Evolutionary conservation across 805 yeast genomes (phyloP).

Genomic region (Isabelozyma gotoi): DNA sequence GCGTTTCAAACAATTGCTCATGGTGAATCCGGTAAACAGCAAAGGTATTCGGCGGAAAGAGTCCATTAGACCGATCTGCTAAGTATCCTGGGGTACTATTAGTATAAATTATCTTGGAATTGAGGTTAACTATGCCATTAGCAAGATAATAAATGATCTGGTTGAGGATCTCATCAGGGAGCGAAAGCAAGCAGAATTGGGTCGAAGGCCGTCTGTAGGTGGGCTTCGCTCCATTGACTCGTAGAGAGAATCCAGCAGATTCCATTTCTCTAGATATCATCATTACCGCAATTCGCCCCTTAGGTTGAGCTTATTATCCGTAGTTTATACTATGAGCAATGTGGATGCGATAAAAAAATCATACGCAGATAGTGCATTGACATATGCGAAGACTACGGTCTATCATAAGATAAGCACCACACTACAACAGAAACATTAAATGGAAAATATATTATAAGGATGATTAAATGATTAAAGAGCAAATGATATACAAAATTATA

Average conservation of each 20-base stretch:
- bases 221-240: not conserved
- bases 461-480: slow-evolving; percentile 2
- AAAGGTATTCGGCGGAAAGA: not conserved
- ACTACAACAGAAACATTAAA: slow-evolving; percentile 7
- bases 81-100: too few species aligned
- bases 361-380: not conserved
- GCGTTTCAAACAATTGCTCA: slow-evolving; percentile 3
- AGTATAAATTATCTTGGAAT: not conserved
- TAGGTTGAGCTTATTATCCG: too few species aligned
- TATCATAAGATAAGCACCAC: slow-evolving; percentile 2
- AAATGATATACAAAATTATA: slow-evolving; percentile 6
- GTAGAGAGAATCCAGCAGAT: not conserved
- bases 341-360: not conserved
- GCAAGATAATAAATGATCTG: slow-evolving; percentile 13
- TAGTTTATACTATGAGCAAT: too few species aligned
- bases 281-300: too few species aligned
- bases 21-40: slow-evolving; percentile 4
- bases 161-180: slow-evolving; percentile 19
- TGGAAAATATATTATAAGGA: not conserved
- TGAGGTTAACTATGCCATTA: slow-evolving; percentile 6
- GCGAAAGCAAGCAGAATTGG: not conserved
- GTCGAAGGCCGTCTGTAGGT: not conserved
- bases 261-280: not conserved
- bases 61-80: not conserved
- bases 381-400: not conserved